Conservation (phyloP, 805 yeast genomes). For the Saccharomycopsis olivae region DNA sequence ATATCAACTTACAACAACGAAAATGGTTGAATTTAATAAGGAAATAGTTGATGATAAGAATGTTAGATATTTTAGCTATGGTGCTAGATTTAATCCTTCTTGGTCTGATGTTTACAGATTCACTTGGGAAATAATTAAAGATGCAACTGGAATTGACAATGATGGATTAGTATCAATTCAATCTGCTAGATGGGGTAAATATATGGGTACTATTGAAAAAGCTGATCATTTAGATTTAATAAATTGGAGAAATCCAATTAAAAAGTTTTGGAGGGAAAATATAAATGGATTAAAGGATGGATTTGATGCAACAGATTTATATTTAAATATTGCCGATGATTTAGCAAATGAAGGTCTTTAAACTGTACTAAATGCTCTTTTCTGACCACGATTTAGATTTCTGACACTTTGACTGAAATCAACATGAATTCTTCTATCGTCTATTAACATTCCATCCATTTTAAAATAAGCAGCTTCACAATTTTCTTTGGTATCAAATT, state of each 20-base stretch:
- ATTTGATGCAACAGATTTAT: slow-evolving; percentile 60
- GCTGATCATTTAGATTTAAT: slow-evolving; percentile 83
- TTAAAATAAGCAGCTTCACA: slow-evolving; percentile 56
- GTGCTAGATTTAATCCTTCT: slow-evolving; percentile 58
- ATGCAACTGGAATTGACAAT: slow-evolving; percentile 39
- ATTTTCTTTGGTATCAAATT: slow-evolving; percentile 34
- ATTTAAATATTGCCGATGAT: slow-evolving; percentile 55
- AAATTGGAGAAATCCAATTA: slow-evolving; percentile 60
- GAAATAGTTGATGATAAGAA: slow-evolving; percentile 41
- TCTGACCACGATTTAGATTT: slow-evolving; percentile 15
- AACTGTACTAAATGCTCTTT: background rate
- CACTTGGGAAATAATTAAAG: slow-evolving; percentile 54
- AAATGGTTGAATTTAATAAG: slow-evolving; percentile 43
- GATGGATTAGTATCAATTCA: slow-evolving; percentile 80
- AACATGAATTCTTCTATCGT: slow-evolving; percentile 52
- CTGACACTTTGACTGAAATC: slow-evolving; percentile 54
- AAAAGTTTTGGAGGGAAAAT: slow-evolving; percentile 27
- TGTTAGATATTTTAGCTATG: slow-evolving; percentile 74
- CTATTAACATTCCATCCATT: slow-evolving; percentile 53
- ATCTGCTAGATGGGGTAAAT: slow-evolving; percentile 77
- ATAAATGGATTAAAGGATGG: slow-evolving; percentile 26
- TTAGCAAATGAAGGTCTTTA: slow-evolving; percentile 50
- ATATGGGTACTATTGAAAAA: slow-evolving; percentile 63
- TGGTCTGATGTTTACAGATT: slow-evolving; percentile 51
- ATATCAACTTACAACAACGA: slow-evolving; percentile 53